Base-by-base conservation (phyloP, 1,284 basidiomycete genomes). In the Irpex rosettiformis region DNA sequence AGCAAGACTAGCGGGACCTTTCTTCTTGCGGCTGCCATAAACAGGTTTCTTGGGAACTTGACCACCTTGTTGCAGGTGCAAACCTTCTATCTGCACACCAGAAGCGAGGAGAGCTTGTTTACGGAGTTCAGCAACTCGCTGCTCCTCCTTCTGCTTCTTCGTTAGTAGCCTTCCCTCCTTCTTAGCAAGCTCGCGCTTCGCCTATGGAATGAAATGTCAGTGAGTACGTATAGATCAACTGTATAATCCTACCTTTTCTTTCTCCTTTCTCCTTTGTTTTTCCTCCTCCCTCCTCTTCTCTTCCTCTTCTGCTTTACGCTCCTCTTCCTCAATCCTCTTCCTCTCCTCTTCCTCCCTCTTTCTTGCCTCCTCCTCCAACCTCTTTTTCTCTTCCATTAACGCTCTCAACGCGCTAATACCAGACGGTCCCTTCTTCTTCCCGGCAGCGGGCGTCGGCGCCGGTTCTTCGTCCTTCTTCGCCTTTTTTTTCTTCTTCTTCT, bases 81-180 rank as follows among this genome's bases (percentile, higher is more conserved):
- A 78, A 60, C 93, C 97, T 64, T 96, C 95, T 62, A 99, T 89
- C 66, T 91, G 88, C 58, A 94, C 91, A 52, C 95, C 95, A 28
- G 93, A 92, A 22, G 89, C 86, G 54, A 99, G 81, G 59, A 99
- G 82, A 3, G 96, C 96, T 73, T 96, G 86, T 73, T 90, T 92
- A 58, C 96, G 86, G 37, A 93, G 85, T 73, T 98, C 96, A 6
- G 95, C 96, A 60, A 89, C 91, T 16, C 91, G 91, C 66, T 85
- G 89, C 72, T 98, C 96, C 68, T 94, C 92, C 76, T 96, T 98
- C 73, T 99, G 96, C 75, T 97, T 98, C 71, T 95, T 93, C 4
- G 95, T 97, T 51, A 98, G 81, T 29, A 94, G 77, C 57, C 90
- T 85, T 30, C 95, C 95, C 74, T 97, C 94, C 71, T 94, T 95